phyloP scores from a whole-genome alignment of 345 rosid species.

The Pugionium dolabratum region DNA sequence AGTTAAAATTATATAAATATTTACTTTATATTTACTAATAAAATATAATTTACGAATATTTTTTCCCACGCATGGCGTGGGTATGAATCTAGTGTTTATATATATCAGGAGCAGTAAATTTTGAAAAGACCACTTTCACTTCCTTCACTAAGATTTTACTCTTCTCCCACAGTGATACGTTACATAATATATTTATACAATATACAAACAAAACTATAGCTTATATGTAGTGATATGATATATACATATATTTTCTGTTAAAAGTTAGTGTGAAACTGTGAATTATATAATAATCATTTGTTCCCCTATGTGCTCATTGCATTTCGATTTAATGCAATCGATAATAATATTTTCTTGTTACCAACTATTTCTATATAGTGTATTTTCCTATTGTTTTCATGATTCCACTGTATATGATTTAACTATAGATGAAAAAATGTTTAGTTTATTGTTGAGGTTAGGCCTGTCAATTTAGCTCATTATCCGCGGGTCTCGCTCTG shows the following conservation, averaged over 20 bases:
- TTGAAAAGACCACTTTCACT: conserved; percentile 64
- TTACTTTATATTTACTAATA: too few species aligned
- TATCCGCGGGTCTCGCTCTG: too few species aligned
- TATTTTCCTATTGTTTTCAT: conserved; percentile 14
- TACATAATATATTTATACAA: background rate
- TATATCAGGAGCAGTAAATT: conserved; percentile 23
- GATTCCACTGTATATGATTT: conserved; percentile 17
- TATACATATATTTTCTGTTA: too few species aligned
- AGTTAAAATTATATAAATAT: too few species aligned
- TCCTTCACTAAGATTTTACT: conserved; percentile 34
- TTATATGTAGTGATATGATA: too few species aligned
- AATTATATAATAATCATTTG: conserved; percentile 30
- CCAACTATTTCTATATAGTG: conserved; percentile 2
- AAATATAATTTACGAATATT: too few species aligned
- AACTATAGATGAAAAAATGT: conserved; percentile 5
- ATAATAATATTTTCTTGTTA: conserved; percentile 17
- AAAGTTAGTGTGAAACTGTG: conserved; percentile 1
- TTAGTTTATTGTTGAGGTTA: background rate
- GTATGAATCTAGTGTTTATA: too few species aligned
- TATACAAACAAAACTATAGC: background rate
- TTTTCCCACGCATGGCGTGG: too few species aligned
- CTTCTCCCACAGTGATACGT: conserved; percentile 26
- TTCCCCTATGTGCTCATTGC: conserved; percentile 21
- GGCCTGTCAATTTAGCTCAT: too few species aligned
- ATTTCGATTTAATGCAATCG: conserved; percentile 21